Base-by-base conservation (phyloP, 2,329 filamentous ascomycete genomes). In the Epichloe scottii region DNA sequence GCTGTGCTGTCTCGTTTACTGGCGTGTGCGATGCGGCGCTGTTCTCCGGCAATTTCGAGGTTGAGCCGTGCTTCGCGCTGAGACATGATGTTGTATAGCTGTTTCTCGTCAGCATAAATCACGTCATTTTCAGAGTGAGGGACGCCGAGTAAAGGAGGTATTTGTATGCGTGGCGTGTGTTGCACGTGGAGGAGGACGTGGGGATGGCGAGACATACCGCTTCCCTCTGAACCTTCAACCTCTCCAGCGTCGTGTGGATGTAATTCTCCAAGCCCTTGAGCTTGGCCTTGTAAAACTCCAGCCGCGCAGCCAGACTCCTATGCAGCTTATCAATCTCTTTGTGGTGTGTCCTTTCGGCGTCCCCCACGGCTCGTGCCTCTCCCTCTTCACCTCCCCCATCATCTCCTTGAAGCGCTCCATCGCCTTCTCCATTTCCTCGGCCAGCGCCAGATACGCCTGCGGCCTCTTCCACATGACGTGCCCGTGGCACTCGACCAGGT, bases 1-100 rank as follows among this genome's bases (percentile, higher is more conserved):
- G 79, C 77, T 4, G 76, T 79, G 62, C 76, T 78, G 62, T 82
- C 78, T 12, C 78, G 71, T 62, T 81, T 81, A 59, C 76, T 77
- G 14, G 76, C 76, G 58, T 81, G 75, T 3, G 78, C 77, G 51
- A 82, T 71, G 26, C 77, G 71, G 17, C 77, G 72, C 62, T 82
- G 78, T 56, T 81, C 77, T 53, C 74, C 75, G 7, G 78, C 78
- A 63, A 81, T 83, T 60, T 82, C 72, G 46, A 84, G 74, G 57
- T 80, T 82, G 51, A 84, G 72, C 53, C 81, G 77, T 5, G 77
- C 79, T 61, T 83, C 80, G 49, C 79, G 77, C 65, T 83, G 79
- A 4, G 78, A 77, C 61, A 82, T 81, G 63, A 83, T 79, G 62
- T 82, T 83, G 63, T 82, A 83, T 7, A 84, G 67, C 78, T 82